Percentiles rank a stretch among this genome's conserved stretches.
phyloP scores from a whole-genome alignment of 1,284 basidiomycete genomes.

The Exobasidium cylindrosporum region DNA sequence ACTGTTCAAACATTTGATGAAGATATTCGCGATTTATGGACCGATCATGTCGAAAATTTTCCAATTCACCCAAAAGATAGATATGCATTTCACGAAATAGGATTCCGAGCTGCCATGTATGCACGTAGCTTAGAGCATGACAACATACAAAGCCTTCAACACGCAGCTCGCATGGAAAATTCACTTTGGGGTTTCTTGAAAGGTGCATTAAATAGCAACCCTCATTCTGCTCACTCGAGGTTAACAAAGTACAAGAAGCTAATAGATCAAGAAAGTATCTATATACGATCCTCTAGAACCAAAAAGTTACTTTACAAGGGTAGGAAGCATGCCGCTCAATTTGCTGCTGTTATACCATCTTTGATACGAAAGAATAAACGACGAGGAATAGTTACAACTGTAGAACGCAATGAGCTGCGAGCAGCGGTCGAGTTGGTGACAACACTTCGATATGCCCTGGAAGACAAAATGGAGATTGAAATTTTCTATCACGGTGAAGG shows the following conservation, averaged over 20 bases:
- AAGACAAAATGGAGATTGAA: background rate
- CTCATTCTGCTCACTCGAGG: background rate
- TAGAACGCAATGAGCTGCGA: background rate
- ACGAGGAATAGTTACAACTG: background rate
- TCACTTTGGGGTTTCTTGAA: background rate
- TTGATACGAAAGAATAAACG: too few relatives aligned
- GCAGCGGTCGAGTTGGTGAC: background rate
- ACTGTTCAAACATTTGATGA: background rate
- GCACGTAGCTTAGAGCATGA: background rate
- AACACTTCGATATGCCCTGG: background rate
- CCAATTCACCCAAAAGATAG: background rate
- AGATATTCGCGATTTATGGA: background rate
- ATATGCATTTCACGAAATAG: background rate
- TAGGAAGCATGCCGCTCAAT: too few relatives aligned
- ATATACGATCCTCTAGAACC: background rate
- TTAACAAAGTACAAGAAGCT: too few relatives aligned
- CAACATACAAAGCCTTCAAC: background rate
- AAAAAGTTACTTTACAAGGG: background rate
- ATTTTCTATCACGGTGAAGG: background rate
- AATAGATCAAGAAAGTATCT: background rate
- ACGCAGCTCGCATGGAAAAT: background rate
- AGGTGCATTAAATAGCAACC: background rate
- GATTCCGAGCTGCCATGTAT: background rate
- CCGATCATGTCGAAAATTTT: background rate
- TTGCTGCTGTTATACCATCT: too few relatives aligned